phyloP scores from a whole-genome alignment of 495 filamentous ascomycete genomes.

The Bathelium albidoporum region DNA sequence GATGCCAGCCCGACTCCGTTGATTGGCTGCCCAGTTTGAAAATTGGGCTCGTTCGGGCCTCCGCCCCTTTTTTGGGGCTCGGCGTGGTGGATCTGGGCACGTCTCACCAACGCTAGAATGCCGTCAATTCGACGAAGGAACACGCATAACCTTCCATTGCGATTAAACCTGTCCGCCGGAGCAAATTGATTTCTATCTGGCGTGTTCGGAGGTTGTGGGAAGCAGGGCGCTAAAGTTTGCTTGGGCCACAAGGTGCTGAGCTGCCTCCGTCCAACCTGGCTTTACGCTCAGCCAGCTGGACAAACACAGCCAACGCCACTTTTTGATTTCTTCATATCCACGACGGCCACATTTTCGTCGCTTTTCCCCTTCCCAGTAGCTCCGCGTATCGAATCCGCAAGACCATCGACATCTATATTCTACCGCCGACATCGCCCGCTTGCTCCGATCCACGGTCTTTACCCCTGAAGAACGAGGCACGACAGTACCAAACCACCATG shows the following conservation, averaged over 20 bases:
- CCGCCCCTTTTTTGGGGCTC: neutral
- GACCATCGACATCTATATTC: neutral
- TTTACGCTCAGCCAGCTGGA: neutral
- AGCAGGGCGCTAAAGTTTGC: neutral
- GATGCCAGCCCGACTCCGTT: neutral
- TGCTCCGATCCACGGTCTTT: neutral
- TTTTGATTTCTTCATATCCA: neutral
- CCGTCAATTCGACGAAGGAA: neutral
- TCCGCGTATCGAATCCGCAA: neutral
- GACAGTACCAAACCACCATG: neutral
- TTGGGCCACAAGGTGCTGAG: neutral
- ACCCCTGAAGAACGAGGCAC: neutral
- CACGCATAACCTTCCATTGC: neutral
- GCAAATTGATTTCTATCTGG: neutral
- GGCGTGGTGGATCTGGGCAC: neutral
- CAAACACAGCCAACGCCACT: neutral
- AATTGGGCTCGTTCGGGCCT: neutral
- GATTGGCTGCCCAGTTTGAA: neutral
- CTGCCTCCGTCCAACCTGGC: neutral
- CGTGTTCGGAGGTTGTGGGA: neutral
- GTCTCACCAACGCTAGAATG: neutral
- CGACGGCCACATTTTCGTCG: neutral
- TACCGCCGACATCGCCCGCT: neutral
- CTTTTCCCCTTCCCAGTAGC: neutral
- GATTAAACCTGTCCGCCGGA: neutral